Conservation (phyloP, 176 grass and related monocot species). For the Thinopyrum elongatum region DNA sequence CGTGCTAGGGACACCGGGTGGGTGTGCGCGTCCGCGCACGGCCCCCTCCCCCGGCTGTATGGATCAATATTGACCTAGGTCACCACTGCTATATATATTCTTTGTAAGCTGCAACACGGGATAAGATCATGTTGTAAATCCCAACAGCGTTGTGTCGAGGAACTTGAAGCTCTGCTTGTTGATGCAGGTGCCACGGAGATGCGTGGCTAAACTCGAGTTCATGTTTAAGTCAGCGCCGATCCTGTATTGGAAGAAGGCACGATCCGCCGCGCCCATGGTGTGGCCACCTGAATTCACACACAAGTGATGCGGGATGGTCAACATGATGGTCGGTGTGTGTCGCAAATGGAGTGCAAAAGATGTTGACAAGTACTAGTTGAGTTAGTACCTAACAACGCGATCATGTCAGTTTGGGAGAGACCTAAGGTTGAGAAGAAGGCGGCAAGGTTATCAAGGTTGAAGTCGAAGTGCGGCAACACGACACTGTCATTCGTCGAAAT, state of each 20-base stretch:
- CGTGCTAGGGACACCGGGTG: too few relatives aligned
- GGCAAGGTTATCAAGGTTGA: conserved; percentile 56
- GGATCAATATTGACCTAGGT: too few relatives aligned
- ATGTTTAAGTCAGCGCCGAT: conserved; percentile 18
- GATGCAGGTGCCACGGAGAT: conserved; percentile 8
- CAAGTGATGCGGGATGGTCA: background rate
- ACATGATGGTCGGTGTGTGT: background rate
- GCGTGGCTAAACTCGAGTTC: background rate
- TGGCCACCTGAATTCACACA: conserved; percentile 33
- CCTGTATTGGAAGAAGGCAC: conserved; percentile 38
- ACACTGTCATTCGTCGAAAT: conserved; percentile 36
- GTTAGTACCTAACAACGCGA: conserved; percentile 50
- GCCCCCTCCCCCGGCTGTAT: background rate
- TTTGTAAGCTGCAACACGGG: too few relatives aligned
- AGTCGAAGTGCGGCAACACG: conserved; percentile 42
- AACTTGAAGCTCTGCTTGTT: conserved; percentile 9
- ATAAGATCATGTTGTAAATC: conserved; percentile 13
- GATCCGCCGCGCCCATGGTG: conserved; percentile 29
- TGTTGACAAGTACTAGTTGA: background rate
- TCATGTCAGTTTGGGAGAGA: conserved; percentile 54
- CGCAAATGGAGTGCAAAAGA: background rate
- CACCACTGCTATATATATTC: too few relatives aligned
- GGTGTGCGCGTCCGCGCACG: background rate
- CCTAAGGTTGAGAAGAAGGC: conserved; percentile 50
- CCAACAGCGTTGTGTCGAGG: background rate